phyloP scores from a whole-genome alignment of 768 basidiomycete genomes.

The Leccinum imitatum region DNA sequence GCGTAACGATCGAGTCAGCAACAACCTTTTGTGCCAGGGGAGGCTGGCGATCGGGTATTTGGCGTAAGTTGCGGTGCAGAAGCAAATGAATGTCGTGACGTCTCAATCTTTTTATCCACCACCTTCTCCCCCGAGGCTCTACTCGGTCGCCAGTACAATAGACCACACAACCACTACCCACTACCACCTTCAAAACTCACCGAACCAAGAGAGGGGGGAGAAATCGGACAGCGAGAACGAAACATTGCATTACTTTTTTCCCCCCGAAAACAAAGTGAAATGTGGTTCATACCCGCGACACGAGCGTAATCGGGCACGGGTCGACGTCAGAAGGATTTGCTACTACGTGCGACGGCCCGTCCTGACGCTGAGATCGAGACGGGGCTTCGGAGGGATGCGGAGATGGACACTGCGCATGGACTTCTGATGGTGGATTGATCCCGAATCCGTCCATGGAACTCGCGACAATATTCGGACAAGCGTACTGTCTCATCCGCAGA shows the following conservation, averaged over 20 bases:
- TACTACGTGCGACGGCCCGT: neutral
- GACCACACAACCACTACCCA: too few species aligned
- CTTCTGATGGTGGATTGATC: constrained; percentile 9
- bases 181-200: neutral
- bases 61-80: neutral
- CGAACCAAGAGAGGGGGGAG: neutral
- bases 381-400: constrained; percentile 1
- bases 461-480: constrained; percentile 26
- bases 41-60: neutral
- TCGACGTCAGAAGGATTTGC: constrained; percentile 5
- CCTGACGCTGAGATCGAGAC: constrained; percentile 1
- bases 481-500: constrained; percentile 12
- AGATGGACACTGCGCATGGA: constrained; percentile 12
- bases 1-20: neutral
- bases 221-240: neutral
- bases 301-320: constrained; percentile 14
- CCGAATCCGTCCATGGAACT: constrained; percentile 24
- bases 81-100: neutral
- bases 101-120: neutral
- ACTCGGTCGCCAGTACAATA: neutral
- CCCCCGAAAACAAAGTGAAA: neutral
- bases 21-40: neutral
- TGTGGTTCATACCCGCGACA: constrained; percentile 13
- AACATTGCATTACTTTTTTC: constrained; percentile 3
- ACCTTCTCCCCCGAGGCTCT: neutral